Conservation (phyloP, 805 yeast species). For the Isabelozyma heimii region DNA sequence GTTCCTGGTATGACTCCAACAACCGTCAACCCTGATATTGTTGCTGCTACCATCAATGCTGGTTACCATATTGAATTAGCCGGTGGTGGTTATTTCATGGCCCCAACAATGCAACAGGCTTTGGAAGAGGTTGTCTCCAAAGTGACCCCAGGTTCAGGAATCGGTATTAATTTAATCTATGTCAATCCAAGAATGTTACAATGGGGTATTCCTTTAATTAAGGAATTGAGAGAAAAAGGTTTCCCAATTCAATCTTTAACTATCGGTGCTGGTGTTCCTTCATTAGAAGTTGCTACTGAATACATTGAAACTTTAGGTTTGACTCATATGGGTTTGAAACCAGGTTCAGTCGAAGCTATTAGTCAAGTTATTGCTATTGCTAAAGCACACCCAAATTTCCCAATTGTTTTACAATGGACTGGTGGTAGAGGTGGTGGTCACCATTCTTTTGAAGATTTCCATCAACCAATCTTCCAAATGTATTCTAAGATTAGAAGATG, state of each 20-base stretch:
- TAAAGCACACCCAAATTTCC: conserved; percentile 93
- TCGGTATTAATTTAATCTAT: conserved; percentile 88
- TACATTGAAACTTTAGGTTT: conserved; percentile 90
- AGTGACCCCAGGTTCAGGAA: conserved; percentile 82
- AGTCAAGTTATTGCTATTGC: conserved; percentile 86
- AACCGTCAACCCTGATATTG: conserved; percentile 91
- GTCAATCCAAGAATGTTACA: conserved; percentile 97
- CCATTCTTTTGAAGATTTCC: conserved; percentile 99
- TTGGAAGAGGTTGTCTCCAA: conserved; percentile 64
- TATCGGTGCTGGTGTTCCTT: conserved; percentile 99
- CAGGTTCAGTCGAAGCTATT: conserved; percentile 95
- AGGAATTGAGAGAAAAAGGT: conserved; percentile 82
- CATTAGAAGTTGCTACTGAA: conserved; percentile 94
- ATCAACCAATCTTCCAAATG: conserved; percentile 94
- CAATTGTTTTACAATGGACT: conserved; percentile 98
- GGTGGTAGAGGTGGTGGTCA: conserved; percentile 99
- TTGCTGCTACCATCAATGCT: conserved; percentile 89
- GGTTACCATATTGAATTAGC: conserved; percentile 98
- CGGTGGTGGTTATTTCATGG: conserved; percentile 96
- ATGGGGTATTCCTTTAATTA: conserved; percentile 97
- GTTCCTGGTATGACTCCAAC: conserved; percentile 99
- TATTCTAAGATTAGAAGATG: conserved; percentile 91
- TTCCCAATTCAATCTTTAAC: conserved; percentile 95
- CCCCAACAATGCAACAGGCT: conserved; percentile 69
- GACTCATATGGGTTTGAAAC: conserved; percentile 93